A percentile compares a stretch with the other conserved stretches of the same genome.
These are phyloP conservation scores for Nematocida homosporus DNA, from an alignment of 371 early-diverging fungal species.

Conservation along the genomic window DNA sequence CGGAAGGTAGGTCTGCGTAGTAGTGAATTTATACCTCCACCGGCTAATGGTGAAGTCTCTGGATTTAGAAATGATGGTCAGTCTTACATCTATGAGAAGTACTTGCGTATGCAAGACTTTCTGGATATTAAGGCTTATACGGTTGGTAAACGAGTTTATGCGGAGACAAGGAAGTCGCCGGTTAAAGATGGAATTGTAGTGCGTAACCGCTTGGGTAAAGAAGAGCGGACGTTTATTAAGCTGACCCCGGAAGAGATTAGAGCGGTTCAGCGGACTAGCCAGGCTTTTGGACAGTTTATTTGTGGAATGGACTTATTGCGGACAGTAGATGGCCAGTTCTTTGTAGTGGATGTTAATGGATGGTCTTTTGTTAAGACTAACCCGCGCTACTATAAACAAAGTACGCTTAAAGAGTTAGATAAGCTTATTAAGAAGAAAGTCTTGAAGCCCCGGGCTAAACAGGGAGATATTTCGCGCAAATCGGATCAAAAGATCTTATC, in stretches of 20 bases:
- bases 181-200: conserved; percentile 90
- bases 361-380: conserved; percentile 98
- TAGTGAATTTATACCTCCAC: conserved; percentile 73
- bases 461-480: background rate
- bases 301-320: conserved; percentile 91
- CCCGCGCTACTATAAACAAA: conserved; percentile 75
- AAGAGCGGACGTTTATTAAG: conserved; percentile 80
- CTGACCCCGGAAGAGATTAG: conserved; percentile 76
- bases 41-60: background rate
- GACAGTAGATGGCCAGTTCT: conserved; percentile 71
- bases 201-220: conserved; percentile 89
- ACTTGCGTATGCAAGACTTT: conserved; percentile 81
- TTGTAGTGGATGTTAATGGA: conserved; percentile 95
- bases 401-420: conserved; percentile 29
- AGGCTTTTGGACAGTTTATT: conserved; percentile 76
- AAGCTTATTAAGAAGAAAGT: conserved; percentile 29
- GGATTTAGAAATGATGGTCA: conserved; percentile 70
- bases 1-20: conserved; percentile 91
- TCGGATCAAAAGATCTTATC: background rate
- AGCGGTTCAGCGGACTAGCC: conserved; percentile 75
- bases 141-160: conserved; percentile 81
- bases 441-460: background rate
- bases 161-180: conserved; percentile 94
- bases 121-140: conserved; percentile 95
- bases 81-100: conserved; percentile 87